Evolutionary conservation across 2,329 filamentous ascomycete species (phyloP).

Genomic region (Fusarium setosum): DNA sequence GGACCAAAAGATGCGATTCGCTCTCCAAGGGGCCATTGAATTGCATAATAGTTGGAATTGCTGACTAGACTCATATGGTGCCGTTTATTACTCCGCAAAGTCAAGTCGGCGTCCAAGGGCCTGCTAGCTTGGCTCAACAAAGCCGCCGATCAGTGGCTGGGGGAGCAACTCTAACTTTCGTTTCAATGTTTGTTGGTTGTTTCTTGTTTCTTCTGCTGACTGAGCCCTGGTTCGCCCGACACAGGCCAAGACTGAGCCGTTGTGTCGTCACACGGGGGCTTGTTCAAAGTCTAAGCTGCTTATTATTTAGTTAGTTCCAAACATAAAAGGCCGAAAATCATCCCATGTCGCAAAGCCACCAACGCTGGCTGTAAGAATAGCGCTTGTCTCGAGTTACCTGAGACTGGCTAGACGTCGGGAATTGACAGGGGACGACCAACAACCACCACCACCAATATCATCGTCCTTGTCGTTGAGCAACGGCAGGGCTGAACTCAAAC

Average conservation of each 20-base stretch:
- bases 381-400: conserved; percentile 11
- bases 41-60: conserved; percentile 27
- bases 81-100: conserved; percentile 11
- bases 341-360: conserved; percentile 3
- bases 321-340: conserved; percentile 5
- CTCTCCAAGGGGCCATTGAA: conserved; percentile 16
- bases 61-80: conserved; percentile 13
- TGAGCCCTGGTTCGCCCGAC: conserved; percentile 13
- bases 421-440: conserved; percentile 14
- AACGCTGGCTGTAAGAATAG: background rate
- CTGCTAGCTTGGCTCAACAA: conserved; percentile 30
- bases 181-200: conserved; percentile 38
- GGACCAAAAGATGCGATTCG: conserved; percentile 22
- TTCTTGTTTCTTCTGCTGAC: conserved; percentile 31
- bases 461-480: too few species aligned
- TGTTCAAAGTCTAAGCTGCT: conserved; percentile 7
- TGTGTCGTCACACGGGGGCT: conserved; percentile 2
- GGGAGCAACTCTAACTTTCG: conserved; percentile 39
- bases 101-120: conserved; percentile 24
- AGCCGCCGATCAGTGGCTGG: conserved; percentile 36
- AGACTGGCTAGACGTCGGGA: conserved; percentile 1
- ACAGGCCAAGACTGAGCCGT: conserved; percentile 6
- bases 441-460: background rate
- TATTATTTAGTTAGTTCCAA: background rate
- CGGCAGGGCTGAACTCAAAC: conserved; percentile 27